phyloP scores from a whole-genome alignment of 1,284 basidiomycete genomes.

The Fomitopsis schrenkii region DNA sequence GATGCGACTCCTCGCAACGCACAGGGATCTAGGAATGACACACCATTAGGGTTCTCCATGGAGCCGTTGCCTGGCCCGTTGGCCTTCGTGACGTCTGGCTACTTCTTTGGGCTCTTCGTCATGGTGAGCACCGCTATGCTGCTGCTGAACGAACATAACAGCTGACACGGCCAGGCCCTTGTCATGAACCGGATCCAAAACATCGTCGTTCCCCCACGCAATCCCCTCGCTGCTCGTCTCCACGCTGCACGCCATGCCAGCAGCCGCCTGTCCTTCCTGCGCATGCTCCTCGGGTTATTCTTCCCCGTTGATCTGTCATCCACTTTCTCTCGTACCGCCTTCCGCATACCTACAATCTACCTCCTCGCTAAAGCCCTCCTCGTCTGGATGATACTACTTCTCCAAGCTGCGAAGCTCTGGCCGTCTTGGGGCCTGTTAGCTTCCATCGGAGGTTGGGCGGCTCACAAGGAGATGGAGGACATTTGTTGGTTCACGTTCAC shows the following conservation, averaged over 20 bases:
- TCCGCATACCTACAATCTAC: slow-evolving; percentile 63
- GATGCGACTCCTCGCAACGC: not conserved
- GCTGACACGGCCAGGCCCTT: slow-evolving; percentile 43
- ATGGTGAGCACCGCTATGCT: slow-evolving; percentile 42
- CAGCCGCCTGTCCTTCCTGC: slow-evolving; percentile 16
- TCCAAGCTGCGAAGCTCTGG: slow-evolving; percentile 49
- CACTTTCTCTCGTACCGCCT: slow-evolving; percentile 48
- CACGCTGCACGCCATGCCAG: slow-evolving; percentile 19
- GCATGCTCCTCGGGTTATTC: slow-evolving; percentile 32
- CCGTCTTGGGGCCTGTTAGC: slow-evolving; percentile 28
- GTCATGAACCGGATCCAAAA: slow-evolving; percentile 72
- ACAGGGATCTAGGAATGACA: slow-evolving; percentile 5
- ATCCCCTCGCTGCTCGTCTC: slow-evolving; percentile 28
- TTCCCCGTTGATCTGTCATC: slow-evolving; percentile 63
- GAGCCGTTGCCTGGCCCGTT: slow-evolving; percentile 51
- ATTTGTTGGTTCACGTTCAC: slow-evolving; percentile 72
- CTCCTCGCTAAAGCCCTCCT: slow-evolving; percentile 50
- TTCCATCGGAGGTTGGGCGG: slow-evolving; percentile 41
- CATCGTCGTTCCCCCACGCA: slow-evolving; percentile 66
- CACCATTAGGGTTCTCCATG: not conserved
- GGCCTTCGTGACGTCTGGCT: slow-evolving; percentile 68
- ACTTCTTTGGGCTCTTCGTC: slow-evolving; percentile 57
- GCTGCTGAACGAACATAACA: not conserved
- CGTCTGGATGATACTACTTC: slow-evolving; percentile 51
- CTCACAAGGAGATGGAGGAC: slow-evolving; percentile 49